phyloP scores from a whole-genome alignment of 2,329 filamentous ascomycete species.

The Grosmannia huntii region DNA sequence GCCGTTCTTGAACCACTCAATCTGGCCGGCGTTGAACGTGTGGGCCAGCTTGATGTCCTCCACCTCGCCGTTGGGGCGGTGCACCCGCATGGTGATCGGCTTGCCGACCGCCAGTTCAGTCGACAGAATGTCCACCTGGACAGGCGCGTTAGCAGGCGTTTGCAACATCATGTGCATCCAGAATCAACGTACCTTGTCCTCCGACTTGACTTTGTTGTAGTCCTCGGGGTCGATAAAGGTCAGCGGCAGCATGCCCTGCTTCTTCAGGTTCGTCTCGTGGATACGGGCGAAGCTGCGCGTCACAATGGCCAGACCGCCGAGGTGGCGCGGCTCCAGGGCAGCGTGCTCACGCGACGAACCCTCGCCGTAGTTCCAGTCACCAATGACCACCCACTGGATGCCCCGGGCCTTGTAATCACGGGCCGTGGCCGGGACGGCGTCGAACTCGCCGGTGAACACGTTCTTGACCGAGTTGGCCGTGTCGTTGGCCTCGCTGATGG shows the following conservation, averaged over 20 bases:
- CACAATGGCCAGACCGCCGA: slow-evolving; percentile 73
- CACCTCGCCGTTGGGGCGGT: slow-evolving; percentile 71
- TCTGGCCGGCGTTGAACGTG: slow-evolving; percentile 96
- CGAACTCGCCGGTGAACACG: slow-evolving; percentile 68
- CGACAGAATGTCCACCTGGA: slow-evolving; percentile 64
- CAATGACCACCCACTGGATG: slow-evolving; percentile 91
- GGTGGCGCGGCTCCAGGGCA: slow-evolving; percentile 71
- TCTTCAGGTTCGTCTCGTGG: slow-evolving; percentile 89
- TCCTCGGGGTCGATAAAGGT: slow-evolving; percentile 82
- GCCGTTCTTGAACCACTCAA: slow-evolving; percentile 99
- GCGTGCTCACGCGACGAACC: slow-evolving; percentile 79
- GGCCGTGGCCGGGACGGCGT: slow-evolving; percentile 76
- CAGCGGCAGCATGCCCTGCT: slow-evolving; percentile 90
- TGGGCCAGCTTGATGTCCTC: slow-evolving; percentile 80
- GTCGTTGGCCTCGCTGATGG: slow-evolving; percentile 89
- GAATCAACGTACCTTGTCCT: slow-evolving; percentile 51
- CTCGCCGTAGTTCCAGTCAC: slow-evolving; percentile 97
- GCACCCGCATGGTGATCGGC: slow-evolving; percentile 82
- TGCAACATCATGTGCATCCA: too few species aligned
- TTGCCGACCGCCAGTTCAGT: slow-evolving; percentile 86
- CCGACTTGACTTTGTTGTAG: slow-evolving; percentile 71
- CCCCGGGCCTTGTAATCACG: slow-evolving; percentile 96
- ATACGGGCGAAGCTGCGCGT: slow-evolving; percentile 75
- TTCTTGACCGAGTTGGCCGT: slow-evolving; percentile 87
- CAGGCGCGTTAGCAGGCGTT: not conserved